phyloP scores from a whole-genome alignment of 345 rosid species.

The Isatis tinctoria region DNA sequence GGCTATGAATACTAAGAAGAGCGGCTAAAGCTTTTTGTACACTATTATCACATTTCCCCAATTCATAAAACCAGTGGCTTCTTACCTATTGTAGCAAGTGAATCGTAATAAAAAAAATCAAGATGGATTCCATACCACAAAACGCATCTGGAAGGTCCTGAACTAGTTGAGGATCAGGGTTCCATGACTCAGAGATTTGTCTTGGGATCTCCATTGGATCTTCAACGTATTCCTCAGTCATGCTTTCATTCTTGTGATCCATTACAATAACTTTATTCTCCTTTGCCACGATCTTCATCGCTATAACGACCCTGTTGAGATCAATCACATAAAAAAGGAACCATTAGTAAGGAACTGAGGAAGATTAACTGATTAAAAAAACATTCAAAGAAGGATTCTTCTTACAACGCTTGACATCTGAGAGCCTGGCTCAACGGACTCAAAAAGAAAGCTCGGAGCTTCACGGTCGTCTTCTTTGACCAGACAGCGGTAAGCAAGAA shows the following conservation, averaged over 20 bases:
- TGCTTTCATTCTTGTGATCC: slow-evolving; percentile 59
- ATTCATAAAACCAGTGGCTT: too few relatives aligned
- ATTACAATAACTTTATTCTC: slow-evolving; percentile 61
- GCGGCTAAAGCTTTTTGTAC: too few relatives aligned
- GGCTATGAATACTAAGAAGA: too few relatives aligned
- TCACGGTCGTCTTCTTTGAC: slow-evolving; percentile 83
- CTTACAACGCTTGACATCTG: slow-evolving; percentile 60
- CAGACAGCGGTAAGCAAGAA: slow-evolving; percentile 82
- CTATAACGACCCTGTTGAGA: slow-evolving; percentile 66
- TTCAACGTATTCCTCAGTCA: too few relatives aligned
- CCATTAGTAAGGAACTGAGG: not conserved
- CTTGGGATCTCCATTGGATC: too few relatives aligned
- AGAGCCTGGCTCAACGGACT: slow-evolving; percentile 76
- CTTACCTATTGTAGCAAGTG: too few relatives aligned
- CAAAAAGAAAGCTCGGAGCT: slow-evolving; percentile 85
- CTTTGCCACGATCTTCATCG: slow-evolving; percentile 74
- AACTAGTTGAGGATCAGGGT: too few relatives aligned
- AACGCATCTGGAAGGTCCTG: too few relatives aligned
- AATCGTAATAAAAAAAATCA: too few relatives aligned
- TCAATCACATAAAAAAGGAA: slow-evolving; percentile 10
- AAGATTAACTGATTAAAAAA: not conserved
- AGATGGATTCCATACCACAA: too few relatives aligned
- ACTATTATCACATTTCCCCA: too few relatives aligned
- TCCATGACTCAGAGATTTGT: too few relatives aligned
- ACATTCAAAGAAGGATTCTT: not conserved